Evolutionary conservation across 192 early-diverging fungal species (phyloP), one percentile per base, ranked within the genome.

Genomic region (Coemansia sp.): DNA sequence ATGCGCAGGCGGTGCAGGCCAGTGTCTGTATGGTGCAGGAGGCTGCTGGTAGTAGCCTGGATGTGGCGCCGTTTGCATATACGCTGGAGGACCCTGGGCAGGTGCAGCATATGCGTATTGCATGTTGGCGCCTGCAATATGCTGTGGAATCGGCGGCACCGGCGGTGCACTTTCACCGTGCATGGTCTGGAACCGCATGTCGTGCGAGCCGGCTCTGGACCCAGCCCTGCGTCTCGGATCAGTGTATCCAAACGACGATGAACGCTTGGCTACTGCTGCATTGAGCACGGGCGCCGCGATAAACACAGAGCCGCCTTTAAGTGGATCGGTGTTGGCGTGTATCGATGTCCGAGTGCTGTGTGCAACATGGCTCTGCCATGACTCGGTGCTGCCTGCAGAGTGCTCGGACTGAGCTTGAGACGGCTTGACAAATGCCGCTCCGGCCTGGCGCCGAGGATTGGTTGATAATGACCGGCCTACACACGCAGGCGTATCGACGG

Each of bases 341-440:
- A 73, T 45, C 4, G 76, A 73, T 3, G 61, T 47, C 4, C 45
- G 27, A 1, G 66, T 63, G 29, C 72, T 64, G 53, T 64, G 72
- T 3, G 45, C 72, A 16, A 52, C 59, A n/a, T 63, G 58, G 52
- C 78, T 81, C 43, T 81, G 78, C 78, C 78, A 81, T 4, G 78
- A 81, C 29, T 68, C 72, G n/a, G 78, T 52, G 59, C 64, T 71
- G 48, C 16, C 65, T 3, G 27, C 38, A 9, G 72, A 74, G 2
- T 45, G 39, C 5, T 61, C 68, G 3, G 77, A 71, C 26, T 47
- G 50, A 0, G 41, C 63, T 8, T 29, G 35, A 16, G 68, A 62
- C 12, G 54, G 59, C 12, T 65, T 80, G 54, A 68, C 58, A 58
- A 74, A 64, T 3, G 58, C 68, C 4, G 53, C 56, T 1, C 71